Evolutionary conservation across 2,329 filamentous ascomycete species (phyloP), one percentile per base, ranked within the genome.

Genomic region (Juglanconis juglandina): DNA sequence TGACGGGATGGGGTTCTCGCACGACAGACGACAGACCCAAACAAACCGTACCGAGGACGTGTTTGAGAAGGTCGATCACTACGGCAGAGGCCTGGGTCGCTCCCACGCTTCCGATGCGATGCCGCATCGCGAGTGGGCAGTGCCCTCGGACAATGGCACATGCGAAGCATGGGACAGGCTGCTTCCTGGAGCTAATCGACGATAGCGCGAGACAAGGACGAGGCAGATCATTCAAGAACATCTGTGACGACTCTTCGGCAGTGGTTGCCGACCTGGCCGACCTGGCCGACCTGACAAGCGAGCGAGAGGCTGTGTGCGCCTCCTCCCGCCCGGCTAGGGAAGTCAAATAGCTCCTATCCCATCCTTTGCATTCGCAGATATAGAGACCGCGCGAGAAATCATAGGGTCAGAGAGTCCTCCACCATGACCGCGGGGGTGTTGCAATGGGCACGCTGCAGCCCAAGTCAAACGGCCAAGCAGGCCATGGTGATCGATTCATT

Each of bases 11-110:
- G 24, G 24, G 24, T 24, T 24, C 24, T 24, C 24, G 24, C 24
- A 24, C 24, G 24, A 24, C 24, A 56, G 42, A 30, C 53, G 53
- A 49, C 44, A 53, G 39, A 51, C 54, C n/a, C 47, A 51, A 49
- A 51, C 41, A 46, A 54, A 42, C 30, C 13, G 55, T 48, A 37
- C 52, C 37, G 32, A 44, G 34, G 8, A 46, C 30, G 55, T 52
- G 59, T 61, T 61, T 61, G 59, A 61, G 50, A 47, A 54, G 50
- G 59, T 57, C 51, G 59, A 61, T 58, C 55, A 56, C 44, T 51
- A 49, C 49, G 50, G 56, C 56, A 53, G 41, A 41, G 37, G 39
- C 54, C 35, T 30, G 53, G 46, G 24, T 47, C 13, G 8, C 7
- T 30, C 32, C 46, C 59, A 49, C 52, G 46, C 32, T 42, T 11